Evolutionary conservation across 2,329 filamentous ascomycete genomes (phyloP), one percentile per base, ranked within the genome.

Genomic region (Fusarium hostae): DNA sequence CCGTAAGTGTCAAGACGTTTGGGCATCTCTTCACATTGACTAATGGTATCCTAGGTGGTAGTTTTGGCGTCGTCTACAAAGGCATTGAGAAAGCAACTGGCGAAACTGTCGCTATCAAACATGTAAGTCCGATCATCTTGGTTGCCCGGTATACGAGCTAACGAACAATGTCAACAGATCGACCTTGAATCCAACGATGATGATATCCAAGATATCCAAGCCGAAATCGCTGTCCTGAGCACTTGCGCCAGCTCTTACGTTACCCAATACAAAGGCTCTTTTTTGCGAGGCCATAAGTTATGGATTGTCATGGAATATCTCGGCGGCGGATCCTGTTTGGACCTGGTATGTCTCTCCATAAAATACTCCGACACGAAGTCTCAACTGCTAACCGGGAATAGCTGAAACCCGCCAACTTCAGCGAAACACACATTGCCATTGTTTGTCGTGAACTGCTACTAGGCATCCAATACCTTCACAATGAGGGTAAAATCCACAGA

Each of bases 291-390:
- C 30, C 93, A 95, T 80, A 99, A 98, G 83, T 85, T 99, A 85
- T 99, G 96, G 96, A 99, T 99, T 79, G 94, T 98, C 64, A 99
- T 99, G 96, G 96, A 99, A 82, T 99, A 92, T 79, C 85, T 99
- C 15, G 96, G 96, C 9, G 96, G 96, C 71, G 96, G 96, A 43
- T 98, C 96, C 22, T 98, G 96, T 80, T 87, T 98, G 72, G 96
- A 99, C 81, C 82, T 99, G 85, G 93, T 97, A 88, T 77, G 86
- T 60, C 40, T 59, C 30, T 52, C 18, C 37, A 44, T 24, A 28
- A 37, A 45, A 41, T 40, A n/a, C n/a, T 20, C 10, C 52, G 35
- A 35, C 9, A 28, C 60, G 57, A 76, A 24, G 24, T 24, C 41
- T 30, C 32, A 43, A 40, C 35, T 43, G 47, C 59, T 74, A 28